Conservation (phyloP, 805 yeast genomes). For the Phaffomyces thermotolerans region DNA sequence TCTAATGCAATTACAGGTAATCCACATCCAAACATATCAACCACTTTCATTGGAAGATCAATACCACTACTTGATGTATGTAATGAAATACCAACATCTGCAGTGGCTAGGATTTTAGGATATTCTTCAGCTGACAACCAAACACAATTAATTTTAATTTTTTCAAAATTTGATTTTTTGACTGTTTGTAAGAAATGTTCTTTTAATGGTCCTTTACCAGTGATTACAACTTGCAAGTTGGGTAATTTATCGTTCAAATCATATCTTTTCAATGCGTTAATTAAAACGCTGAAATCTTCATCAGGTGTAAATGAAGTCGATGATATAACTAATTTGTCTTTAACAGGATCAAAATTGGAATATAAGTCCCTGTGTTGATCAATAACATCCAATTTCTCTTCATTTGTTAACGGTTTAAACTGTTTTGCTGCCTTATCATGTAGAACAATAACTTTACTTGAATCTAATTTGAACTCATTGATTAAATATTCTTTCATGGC, state of each 20-base stretch:
- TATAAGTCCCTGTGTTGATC: slow-evolving; percentile 30
- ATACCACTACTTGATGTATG: slow-evolving; percentile 90
- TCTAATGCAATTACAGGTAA: slow-evolving; percentile 77
- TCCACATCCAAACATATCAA: slow-evolving; percentile 94
- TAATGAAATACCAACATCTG: slow-evolving; percentile 84
- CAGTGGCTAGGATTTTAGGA: slow-evolving; percentile 63
- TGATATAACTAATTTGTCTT: slow-evolving; percentile 64
- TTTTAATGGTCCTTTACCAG: slow-evolving; percentile 92
- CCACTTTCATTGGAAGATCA: slow-evolving; percentile 94
- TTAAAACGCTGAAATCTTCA: slow-evolving; percentile 70
- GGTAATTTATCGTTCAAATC: slow-evolving; percentile 29
- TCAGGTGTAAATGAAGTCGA: slow-evolving; percentile 96
- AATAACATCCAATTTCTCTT: slow-evolving; percentile 26
- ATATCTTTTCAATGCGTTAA: slow-evolving; percentile 60
- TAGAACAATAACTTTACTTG: slow-evolving; percentile 50
- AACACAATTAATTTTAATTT: slow-evolving; percentile 51
- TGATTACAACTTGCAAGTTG: slow-evolving; percentile 64
- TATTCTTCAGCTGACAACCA: slow-evolving; percentile 82
- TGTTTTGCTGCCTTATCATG: slow-evolving; percentile 79
- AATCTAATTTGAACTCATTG: slow-evolving; percentile 44
- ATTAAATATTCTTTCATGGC: slow-evolving; percentile 59
- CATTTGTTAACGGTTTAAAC: slow-evolving; percentile 43
- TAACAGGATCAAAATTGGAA: slow-evolving; percentile 26
- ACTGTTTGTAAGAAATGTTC: slow-evolving; percentile 43
- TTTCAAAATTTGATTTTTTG: slow-evolving; percentile 33